Base-by-base conservation (phyloP, 1,139 yeast genomes). In the Debaryomyces fabryi region DNA sequence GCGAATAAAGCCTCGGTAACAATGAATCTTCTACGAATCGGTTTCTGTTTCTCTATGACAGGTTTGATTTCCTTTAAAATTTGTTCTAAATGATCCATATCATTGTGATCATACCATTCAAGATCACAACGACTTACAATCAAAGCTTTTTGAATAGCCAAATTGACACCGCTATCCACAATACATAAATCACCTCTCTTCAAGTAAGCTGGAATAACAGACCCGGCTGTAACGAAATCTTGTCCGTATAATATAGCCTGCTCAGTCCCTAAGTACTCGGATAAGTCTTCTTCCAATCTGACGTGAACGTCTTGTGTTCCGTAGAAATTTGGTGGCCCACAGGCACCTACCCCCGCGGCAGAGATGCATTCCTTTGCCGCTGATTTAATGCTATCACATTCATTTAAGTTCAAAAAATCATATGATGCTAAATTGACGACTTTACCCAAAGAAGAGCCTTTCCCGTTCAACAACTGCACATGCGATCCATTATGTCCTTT, bases 251-350 rank as follows among this genome's bases (percentile, higher is more conserved):
- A 74, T 51, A 93, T 89, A 41, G 91, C 85, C 50, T 80, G 80
- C 55, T 89, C 96, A 6, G 89, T 79, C 23, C 87, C 91, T 55
- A 92, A 79, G 60, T 84, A 93, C 34, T 71, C 67, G 7, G 97
- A 84, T 54, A 93, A 71, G 55, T 84, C 86, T 58, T 84, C 84
- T 65, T 92, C 96, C 53, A 90, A 77, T 58, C 86, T 77, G 50
- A 85, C 86, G 62, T 93, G 99, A 33, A 86, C 91, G 64, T 91
- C 97, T 68, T 91, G 97, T 54, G 93, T 88, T 52, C 99, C 99
- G 67, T 92, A 93, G 60, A 93, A 93, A 51, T 96, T 96, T 38
- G 98, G 96, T 2, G 99, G 98, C 25, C 98, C 97, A 74, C 99
- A 93, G 1, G 98, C 95, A 54, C 99, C 99, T 45, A 93, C 98